Evolutionary conservation across 306 rosid genomes (phyloP), one percentile per base, ranked within the genome.

Genomic region (Lathyrus oleraceus): DNA sequence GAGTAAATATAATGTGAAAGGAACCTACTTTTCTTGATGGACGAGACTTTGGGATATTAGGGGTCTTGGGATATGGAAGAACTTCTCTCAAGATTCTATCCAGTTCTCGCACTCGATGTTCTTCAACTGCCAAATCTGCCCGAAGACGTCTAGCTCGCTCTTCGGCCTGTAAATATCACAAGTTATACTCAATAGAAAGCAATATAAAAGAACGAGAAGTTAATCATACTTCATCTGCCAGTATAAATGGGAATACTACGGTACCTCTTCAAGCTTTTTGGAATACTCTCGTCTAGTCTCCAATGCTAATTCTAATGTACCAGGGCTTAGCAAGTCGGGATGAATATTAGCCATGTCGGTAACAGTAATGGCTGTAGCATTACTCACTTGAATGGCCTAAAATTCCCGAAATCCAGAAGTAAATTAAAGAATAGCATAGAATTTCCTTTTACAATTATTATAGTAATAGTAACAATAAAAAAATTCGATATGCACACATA

Each of bases 251-350:
- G 45, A 76, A 61, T 47, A 20, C 75, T 77, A n/a, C n/a, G n/a
- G n/a, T n/a, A 94, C 98, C 97, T 88, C 89, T 70, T 88, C 96
- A 59, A 90, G 95, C 84, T 87, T 94, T 82, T 83, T 80, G 76
- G 85, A 80, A 71, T 88, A 90, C 75, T 94, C 96, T 63, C 85
- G 87, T 81, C 94, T 87, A 71, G 86, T 87, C 73, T 87, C 94
- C 69, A 87, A 77, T 71, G 85, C 86, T 72, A 88, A 88, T 67
- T 94, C 97, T 61, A 85, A 85, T 7, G 90, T 86, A 71, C 83
- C 87, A 42, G 96, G 97, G 76, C 83, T 82, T 58, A 88, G 89
- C 76, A 87, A 72, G 81, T 85, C 96, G 8, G 88, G 86, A 83
- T 91, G 89, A 62, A 90, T 84, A 74, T 90, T 92, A 27, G 82